Percentiles rank a stretch among this genome's conserved stretches.
phyloP scores from a whole-genome alignment of 2,329 filamentous ascomycete species.

The Emmonsiellopsis sp. region DNA sequence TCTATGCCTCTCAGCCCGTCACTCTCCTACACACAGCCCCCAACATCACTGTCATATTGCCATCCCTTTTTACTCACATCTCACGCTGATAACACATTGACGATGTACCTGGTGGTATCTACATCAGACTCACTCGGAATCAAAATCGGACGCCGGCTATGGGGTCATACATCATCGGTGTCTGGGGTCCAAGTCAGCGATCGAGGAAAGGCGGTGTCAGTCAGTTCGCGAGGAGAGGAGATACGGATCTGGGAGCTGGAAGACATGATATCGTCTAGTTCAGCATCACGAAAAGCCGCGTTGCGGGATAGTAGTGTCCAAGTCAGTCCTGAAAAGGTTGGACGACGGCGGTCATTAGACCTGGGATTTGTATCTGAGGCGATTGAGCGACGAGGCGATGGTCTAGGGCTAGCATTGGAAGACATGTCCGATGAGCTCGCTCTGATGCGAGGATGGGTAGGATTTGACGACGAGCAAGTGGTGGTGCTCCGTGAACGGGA shows the following conservation, averaged over 20 bases:
- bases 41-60: constrained; percentile 58
- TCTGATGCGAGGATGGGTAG: constrained; percentile 56
- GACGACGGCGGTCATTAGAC: constrained; percentile 5
- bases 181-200: constrained; percentile 76
- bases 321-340: constrained; percentile 34
- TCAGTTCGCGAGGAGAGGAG: constrained; percentile 69
- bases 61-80: constrained; percentile 82
- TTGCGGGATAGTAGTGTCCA: constrained; percentile 44
- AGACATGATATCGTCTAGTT: constrained; percentile 47
- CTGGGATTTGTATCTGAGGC: constrained; percentile 13
- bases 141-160: constrained; percentile 64
- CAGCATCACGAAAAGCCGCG: constrained; percentile 31
- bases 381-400: constrained; percentile 17
- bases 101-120: constrained; percentile 71
- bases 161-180: constrained; percentile 87
- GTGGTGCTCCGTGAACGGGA: constrained; percentile 65
- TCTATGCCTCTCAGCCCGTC: not conserved
- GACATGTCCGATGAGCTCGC: constrained; percentile 30
- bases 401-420: constrained; percentile 25
- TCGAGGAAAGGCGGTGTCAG: constrained; percentile 80
- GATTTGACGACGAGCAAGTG: constrained; percentile 89
- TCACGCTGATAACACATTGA: constrained; percentile 78
- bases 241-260: constrained; percentile 86
- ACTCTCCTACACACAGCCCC: constrained; percentile 30
- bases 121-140: constrained; percentile 57